Evolutionary conservation across 306 rosid species (phyloP).

Genomic region (Medicago lupulina): DNA sequence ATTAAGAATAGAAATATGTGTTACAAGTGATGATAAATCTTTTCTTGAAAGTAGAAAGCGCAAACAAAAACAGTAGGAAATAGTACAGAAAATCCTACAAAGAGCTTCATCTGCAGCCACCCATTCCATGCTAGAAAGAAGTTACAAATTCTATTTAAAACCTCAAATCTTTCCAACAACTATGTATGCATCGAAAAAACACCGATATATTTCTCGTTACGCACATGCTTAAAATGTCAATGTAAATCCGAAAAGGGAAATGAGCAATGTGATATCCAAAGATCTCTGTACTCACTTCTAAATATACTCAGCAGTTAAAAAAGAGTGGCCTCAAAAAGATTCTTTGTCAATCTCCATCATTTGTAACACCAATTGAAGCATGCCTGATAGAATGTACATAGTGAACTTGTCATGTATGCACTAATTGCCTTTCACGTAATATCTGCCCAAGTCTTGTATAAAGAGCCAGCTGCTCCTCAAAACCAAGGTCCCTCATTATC

Average conservation of each 20-base stretch:
- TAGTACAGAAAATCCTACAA: conserved; percentile 20
- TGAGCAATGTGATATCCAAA: conserved; percentile 18
- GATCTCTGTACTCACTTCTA: conserved; percentile 15
- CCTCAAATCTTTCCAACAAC: conserved; percentile 7
- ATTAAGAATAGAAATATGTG: conserved; percentile 14
- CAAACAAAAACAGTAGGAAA: conserved; percentile 7
- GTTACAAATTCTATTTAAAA: neutral
- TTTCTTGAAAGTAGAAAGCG: conserved; percentile 10
- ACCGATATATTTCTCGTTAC: neutral
- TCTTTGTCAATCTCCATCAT: conserved; percentile 32
- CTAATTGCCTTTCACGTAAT: conserved; percentile 58
- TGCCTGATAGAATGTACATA: conserved; percentile 40
- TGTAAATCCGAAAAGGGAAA: conserved; percentile 35
- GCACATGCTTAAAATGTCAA: conserved; percentile 14
- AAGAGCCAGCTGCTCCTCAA: conserved; percentile 82
- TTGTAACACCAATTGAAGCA: conserved; percentile 35
- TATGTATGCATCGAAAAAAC: conserved; percentile 29
- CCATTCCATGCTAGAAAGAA: conserved; percentile 1
- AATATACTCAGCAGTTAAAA: neutral
- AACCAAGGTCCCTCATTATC: conserved; percentile 78
- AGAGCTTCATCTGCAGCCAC: neutral
- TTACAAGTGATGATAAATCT: conserved; percentile 9
- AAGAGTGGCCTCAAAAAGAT: neutral
- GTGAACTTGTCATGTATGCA: conserved; percentile 40
- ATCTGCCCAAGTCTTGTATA: conserved; percentile 66